phyloP scores from a whole-genome alignment of 169 alveolate species.

The Amoebophrya sp. region DNA sequence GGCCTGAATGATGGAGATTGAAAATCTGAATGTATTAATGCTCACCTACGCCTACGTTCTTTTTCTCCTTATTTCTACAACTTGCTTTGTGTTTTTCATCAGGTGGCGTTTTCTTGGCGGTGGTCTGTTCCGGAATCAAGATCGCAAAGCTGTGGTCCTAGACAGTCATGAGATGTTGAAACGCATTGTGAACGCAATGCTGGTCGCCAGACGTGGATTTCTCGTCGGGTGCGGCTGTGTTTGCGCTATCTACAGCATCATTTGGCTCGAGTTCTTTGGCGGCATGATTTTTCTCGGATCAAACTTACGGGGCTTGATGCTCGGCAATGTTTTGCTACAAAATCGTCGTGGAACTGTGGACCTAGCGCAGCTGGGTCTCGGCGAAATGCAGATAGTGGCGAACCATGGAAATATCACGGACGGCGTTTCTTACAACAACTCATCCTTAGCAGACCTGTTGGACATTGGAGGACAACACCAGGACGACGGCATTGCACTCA shows the following conservation, averaged over 20 bases:
- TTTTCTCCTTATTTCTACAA: too few species aligned
- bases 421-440: too few species aligned
- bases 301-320: not conserved
- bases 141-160: not conserved
- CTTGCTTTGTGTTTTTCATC: too few species aligned
- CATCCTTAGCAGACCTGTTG: not conserved
- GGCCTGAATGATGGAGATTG: too few species aligned
- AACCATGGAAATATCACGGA: too few species aligned
- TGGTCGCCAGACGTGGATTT: not conserved
- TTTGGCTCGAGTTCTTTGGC: not conserved
- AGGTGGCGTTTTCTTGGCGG: too few species aligned
- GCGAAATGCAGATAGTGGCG: not conserved
- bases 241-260: not conserved
- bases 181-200: not conserved
- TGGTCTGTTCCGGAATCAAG: not conserved
- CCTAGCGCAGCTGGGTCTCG: not conserved
- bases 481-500: not conserved
- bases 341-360: not conserved
- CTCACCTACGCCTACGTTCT: too few species aligned
- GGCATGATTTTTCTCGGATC: not conserved
- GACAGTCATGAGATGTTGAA: not conserved
- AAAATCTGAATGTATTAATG: too few species aligned
- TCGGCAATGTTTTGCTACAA: not conserved
- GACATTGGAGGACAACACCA: not conserved
- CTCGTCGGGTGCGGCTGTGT: not conserved